A percentile compares a stretch with the other conserved stretches of the same genome.
These are phyloP conservation scores for Alternaria sp. DNA, from an alignment of 2,329 filamentous ascomycete genomes.

Conservation along the genomic window DNA sequence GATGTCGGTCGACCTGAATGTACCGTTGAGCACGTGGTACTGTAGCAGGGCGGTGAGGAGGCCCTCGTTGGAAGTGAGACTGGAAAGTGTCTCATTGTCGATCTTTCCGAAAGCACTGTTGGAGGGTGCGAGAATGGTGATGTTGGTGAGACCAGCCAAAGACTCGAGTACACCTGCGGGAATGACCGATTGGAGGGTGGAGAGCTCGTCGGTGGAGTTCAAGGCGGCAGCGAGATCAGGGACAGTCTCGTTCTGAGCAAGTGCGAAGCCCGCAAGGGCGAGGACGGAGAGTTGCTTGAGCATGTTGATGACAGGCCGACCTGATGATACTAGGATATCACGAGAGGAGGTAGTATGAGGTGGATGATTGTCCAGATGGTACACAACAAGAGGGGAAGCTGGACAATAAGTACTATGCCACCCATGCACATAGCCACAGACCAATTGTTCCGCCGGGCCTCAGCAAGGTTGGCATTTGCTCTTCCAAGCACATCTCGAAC, in stretches of 20 bases:
- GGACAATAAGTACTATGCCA: constrained; percentile 24
- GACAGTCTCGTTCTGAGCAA: constrained; percentile 33
- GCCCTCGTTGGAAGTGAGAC: constrained; percentile 36
- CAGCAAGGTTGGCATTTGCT: constrained; percentile 16
- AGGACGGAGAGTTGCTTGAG: constrained; percentile 47
- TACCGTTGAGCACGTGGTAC: constrained; percentile 66
- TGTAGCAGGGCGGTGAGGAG: constrained; percentile 56
- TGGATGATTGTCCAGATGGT: not conserved
- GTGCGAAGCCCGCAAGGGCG: constrained; percentile 42
- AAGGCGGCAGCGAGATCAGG: constrained; percentile 28
- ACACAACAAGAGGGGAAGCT: constrained; percentile 15
- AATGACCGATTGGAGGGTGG: constrained; percentile 47
- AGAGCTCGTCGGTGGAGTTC: constrained; percentile 30
- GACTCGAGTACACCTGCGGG: constrained; percentile 43
- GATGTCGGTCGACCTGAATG: constrained; percentile 49
- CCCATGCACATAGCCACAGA: constrained; percentile 9
- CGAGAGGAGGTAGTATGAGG: not conserved
- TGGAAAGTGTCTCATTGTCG: constrained; percentile 44
- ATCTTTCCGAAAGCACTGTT: constrained; percentile 57
- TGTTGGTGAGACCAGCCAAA: constrained; percentile 53
- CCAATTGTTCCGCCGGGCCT: not conserved
- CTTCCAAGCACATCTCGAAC: constrained; percentile 15
- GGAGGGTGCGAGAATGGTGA: constrained; percentile 65
- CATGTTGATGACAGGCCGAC: constrained; percentile 37
- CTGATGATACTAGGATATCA: not conserved